Evolutionary conservation across 164 flowering plant species (phyloP).

Genomic region (Dillenia suffruticosa): DNA sequence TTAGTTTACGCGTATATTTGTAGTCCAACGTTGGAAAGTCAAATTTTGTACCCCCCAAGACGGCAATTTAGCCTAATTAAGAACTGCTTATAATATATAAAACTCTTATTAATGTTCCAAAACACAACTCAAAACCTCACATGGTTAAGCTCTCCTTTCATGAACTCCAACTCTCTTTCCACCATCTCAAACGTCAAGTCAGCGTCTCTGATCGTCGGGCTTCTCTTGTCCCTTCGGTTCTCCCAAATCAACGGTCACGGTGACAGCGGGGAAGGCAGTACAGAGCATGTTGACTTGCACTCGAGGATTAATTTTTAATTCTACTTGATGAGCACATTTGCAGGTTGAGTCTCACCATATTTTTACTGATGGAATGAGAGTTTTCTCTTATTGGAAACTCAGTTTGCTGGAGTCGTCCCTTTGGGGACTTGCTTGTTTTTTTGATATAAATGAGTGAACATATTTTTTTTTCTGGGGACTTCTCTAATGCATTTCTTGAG

Average conservation of each 20-base stretch:
- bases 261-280: neutral
- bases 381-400: slow-evolving; percentile 75
- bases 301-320: slow-evolving; percentile 46
- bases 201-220: slow-evolving; percentile 14
- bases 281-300: slow-evolving; percentile 20
- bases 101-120: too few species aligned
- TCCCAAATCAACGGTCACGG: slow-evolving; percentile 26
- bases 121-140: too few species aligned
- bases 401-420: slow-evolving; percentile 85
- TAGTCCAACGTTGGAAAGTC: neutral
- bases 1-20: neutral
- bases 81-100: too few species aligned
- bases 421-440: slow-evolving; percentile 23
- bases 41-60: neutral
- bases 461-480: slow-evolving; percentile 25
- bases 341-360: slow-evolving; percentile 76
- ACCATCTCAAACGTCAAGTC: slow-evolving; percentile 18
- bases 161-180: slow-evolving; percentile 20
- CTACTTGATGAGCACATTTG: slow-evolving; percentile 61
- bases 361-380: slow-evolving; percentile 74
- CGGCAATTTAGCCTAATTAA: too few species aligned
- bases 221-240: slow-evolving; percentile 23
- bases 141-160: slow-evolving; percentile 3
- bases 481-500: slow-evolving; percentile 81
- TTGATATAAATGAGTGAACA: too few species aligned